Base-by-base conservation (phyloP, 345 rosid species). In the Hibiscus tridactylites region DNA sequence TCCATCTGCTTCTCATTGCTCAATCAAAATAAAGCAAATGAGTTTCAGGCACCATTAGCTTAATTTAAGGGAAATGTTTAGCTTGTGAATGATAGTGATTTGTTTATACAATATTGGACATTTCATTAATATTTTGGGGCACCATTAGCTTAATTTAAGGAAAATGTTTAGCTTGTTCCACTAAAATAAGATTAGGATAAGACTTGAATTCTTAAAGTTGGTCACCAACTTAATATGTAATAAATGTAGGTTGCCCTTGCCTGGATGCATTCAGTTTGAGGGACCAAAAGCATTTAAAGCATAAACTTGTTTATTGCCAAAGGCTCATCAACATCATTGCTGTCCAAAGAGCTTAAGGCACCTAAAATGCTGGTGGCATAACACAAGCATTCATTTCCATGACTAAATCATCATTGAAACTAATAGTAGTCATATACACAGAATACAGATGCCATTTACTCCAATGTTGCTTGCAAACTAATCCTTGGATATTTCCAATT, bases 391-490 rank as follows among this genome's bases (percentile, higher is more conserved):
- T 65, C 80, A 68, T 59, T 50, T 65, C 57, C 70, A 57, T 35
- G 7, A 64, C 68, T 68, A 8, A 52, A 15, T 71, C 37, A 71
- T 63, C 75, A 53, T 73, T 58, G 49, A 73, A 75, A 65, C 73
- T 74, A 73, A 9, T 53, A 62, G 28, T 29, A 70, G 71, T 49
- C 46, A 31, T 79, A 78, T 71, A 29, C 66, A 77, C 76, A 37
- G 42, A 37, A 37, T 37, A 76, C n/a, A 42, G 60, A 60, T 63
- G 72, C 63, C 50, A 37, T 60, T 53, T 69, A 37, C 73, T 64
- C 16, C 21, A 33, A 33, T 61, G 16, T 75, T 65, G 79, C 72
- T 71, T 68, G 75, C 71, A 71, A 67, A 68, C 73, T 66, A 61
- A 59, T 35, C 47, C 54, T 63, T 67, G 49, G 37, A 72, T 65